Evolutionary conservation across 148 eudicot species (phyloP), one percentile per base, ranked within the genome.

Genomic region (Selenicereus undatus): DNA sequence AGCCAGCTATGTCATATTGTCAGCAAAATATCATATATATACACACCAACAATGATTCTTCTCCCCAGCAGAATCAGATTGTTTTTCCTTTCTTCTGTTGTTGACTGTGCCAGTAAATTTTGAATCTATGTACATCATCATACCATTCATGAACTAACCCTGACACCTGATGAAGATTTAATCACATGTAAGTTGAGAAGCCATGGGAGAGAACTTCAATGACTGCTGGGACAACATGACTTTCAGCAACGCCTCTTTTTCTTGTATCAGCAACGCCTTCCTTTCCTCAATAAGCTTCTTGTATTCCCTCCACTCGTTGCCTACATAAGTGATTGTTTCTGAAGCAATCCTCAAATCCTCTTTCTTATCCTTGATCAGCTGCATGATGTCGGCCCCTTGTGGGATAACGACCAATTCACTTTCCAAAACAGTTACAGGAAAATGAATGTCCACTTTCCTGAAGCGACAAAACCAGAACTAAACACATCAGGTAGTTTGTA

Each of bases 381-480:
- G 69, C 21, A 10, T 29, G 22, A 74, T 43, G 12, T 58, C 68
- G 18, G 35, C 24, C 35, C 66, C 54, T 75, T 68, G 30, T 30
- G 11, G 18, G 3, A 8, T 13, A 21, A 54, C 45, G 13, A 64
- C 72, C 54, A 75, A 17, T 48, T 56, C 73, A 62, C 48, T 42
- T 42, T 74, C 30, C 26, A 11, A 27, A 11, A 27, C 56, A 27
- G 21, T 66, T 18, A 80, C 81, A 22, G 83, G 83, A 27, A 84
- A 84, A 32, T 35, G 74, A 4, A 84, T 81, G 21, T 77, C 83
- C 73, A 71, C 62, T 24, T 72, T 42, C 77, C 86, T 84, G 80
- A 75, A 73, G 13, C 36, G 30, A 62, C 42, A 62, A 12, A 79
- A 36, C 26, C 74, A 78, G 9, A 73, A 64, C 11, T 0, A 8